Conservation (phyloP, 2,329 filamentous ascomycete species). For the Colletotrichum tamarilloi region DNA sequence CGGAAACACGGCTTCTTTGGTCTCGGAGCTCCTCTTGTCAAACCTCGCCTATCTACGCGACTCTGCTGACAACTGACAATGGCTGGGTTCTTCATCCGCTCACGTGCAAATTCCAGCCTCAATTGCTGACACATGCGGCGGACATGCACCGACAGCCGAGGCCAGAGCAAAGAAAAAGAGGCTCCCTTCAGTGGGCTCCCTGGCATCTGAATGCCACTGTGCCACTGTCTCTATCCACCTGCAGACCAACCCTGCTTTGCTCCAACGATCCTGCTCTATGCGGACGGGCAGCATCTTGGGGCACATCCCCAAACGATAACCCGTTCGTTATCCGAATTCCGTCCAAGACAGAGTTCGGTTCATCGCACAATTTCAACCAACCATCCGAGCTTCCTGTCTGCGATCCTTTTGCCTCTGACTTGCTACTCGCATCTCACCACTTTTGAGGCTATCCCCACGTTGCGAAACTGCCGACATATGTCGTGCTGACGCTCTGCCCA, state of each 20-base stretch:
- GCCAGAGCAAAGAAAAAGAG: slow-evolving; percentile 14
- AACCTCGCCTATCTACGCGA: not conserved
- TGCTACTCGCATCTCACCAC: not conserved
- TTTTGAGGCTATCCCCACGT: slow-evolving; percentile 21
- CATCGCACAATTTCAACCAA: slow-evolving; percentile 4
- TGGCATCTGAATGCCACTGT: not conserved
- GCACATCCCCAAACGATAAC: not conserved
- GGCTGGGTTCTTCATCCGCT: not conserved
- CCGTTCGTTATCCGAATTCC: not conserved
- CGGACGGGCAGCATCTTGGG: too few relatives aligned
- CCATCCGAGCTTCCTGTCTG: slow-evolving; percentile 14
- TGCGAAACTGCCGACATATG: slow-evolving; percentile 12
- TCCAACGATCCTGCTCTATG: not conserved
- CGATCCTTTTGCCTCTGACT: not conserved
- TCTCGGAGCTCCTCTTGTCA: not conserved
- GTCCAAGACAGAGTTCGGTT: slow-evolving; percentile 23
- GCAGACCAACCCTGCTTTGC: slow-evolving; percentile 2
- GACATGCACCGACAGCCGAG: slow-evolving; percentile 27
- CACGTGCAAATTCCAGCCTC: slow-evolving; percentile 12
- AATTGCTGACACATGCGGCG: slow-evolving; percentile 19
- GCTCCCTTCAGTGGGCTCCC: not conserved
- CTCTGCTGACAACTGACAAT: not conserved
- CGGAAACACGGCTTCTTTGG: slow-evolving; percentile 10
- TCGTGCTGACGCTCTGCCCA: slow-evolving; percentile 14
- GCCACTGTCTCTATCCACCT: slow-evolving; percentile 5